These are phyloP conservation scores for Angomonas deanei DNA, from an alignment of 208 protist species.

Conservation along the genomic window DNA sequence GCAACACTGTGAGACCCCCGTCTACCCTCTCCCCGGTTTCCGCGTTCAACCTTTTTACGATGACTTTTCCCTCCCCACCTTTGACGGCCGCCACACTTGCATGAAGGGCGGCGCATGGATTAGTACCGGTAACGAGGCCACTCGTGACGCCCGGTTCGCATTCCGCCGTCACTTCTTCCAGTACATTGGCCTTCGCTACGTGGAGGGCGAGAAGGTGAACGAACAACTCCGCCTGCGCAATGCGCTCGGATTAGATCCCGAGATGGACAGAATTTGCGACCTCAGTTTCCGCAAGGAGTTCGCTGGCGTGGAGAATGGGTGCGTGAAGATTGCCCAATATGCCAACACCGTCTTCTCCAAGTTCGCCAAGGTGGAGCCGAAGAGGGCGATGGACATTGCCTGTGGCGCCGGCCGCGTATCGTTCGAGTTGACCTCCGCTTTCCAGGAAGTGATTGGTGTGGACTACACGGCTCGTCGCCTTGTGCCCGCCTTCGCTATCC, in stretches of 20 bases:
- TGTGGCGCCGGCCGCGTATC: slow-evolving; percentile 80
- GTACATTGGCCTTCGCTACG: slow-evolving; percentile 91
- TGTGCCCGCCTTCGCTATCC: slow-evolving; percentile 80
- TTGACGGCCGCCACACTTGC: slow-evolving; percentile 92
- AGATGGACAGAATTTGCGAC: slow-evolving; percentile 76
- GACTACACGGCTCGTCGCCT: slow-evolving; percentile 81
- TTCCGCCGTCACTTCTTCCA: slow-evolving; percentile 97
- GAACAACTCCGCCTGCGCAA: neutral
- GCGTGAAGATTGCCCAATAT: slow-evolving; percentile 62
- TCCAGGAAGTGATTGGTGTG: slow-evolving; percentile 72
- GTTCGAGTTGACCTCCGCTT: slow-evolving; percentile 75
- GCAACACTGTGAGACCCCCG: slow-evolving; percentile 90
- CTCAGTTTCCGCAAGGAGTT: slow-evolving; percentile 60
- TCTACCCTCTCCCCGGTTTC: slow-evolving; percentile 91
- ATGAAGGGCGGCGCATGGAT: slow-evolving; percentile 95
- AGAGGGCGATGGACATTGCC: slow-evolving; percentile 71
- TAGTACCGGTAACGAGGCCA: slow-evolving; percentile 93
- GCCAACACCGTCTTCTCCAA: slow-evolving; percentile 35
- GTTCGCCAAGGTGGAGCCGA: slow-evolving; percentile 38
- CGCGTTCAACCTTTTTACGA: slow-evolving; percentile 92
- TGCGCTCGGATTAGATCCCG: slow-evolving; percentile 60
- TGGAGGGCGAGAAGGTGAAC: slow-evolving; percentile 59
- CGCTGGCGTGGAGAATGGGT: slow-evolving; percentile 58
- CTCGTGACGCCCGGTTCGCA: slow-evolving; percentile 87
- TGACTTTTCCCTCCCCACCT: slow-evolving; percentile 95